A percentile compares a stretch with the other conserved stretches of the same genome.
phyloP scores from a whole-genome alignment of 805 yeast genomes.

The Barnettozyma botsteinii region DNA sequence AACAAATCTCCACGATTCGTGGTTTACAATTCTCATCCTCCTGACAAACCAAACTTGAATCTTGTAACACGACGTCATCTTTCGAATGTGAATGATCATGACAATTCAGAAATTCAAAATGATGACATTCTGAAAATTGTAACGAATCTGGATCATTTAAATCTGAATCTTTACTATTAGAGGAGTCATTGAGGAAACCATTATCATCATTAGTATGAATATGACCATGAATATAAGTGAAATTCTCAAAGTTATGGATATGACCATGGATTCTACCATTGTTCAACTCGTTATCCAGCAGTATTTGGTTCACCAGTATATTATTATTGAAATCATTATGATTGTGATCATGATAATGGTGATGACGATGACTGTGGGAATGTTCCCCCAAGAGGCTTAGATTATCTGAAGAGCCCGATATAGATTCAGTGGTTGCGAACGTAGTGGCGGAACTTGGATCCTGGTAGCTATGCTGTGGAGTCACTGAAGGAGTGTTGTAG shows the following conservation, averaged over 20 bases:
- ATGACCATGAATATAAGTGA: slow-evolving; percentile 65
- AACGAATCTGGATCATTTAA: slow-evolving; percentile 19
- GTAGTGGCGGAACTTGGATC: not conserved
- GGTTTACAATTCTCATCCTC: slow-evolving; percentile 31
- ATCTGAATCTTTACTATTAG: too few relatives aligned
- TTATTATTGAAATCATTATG: too few relatives aligned
- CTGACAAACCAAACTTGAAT: slow-evolving; percentile 16
- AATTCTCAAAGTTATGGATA: slow-evolving; percentile 54
- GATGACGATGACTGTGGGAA: not conserved
- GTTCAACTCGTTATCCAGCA: slow-evolving; percentile 3
- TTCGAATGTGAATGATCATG: slow-evolving; percentile 23
- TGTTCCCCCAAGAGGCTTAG: not conserved
- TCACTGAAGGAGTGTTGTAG: too few relatives aligned
- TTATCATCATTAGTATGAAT: slow-evolving; percentile 39
- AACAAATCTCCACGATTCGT: slow-evolving; percentile 36
- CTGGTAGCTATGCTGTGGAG: too few relatives aligned
- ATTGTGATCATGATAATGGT: not conserved
- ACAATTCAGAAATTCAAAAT: slow-evolving; percentile 37
- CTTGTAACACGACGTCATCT: slow-evolving; percentile 15
- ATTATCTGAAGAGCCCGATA: not conserved
- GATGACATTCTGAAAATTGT: slow-evolving; percentile 33
- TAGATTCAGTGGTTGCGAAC: not conserved
- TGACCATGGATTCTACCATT: slow-evolving; percentile 66
- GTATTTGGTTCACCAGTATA: slow-evolving; percentile 5
- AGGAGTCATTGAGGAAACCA: too few relatives aligned